Base-by-base conservation (phyloP, 2,329 filamentous ascomycete genomes). In the Aspergillus sp. region DNA sequence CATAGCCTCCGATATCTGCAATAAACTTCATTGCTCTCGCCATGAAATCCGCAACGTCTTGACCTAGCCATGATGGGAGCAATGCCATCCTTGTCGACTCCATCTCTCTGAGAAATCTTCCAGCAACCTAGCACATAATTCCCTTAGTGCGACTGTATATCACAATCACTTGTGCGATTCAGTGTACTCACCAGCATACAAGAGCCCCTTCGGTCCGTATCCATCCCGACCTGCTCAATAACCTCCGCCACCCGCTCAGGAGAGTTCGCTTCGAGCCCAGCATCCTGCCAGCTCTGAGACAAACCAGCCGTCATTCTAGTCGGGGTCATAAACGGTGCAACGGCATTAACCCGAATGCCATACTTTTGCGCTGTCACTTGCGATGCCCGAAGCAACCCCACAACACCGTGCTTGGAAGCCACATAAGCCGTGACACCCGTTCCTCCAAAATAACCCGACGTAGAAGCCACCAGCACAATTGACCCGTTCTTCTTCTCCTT, bases 311-410 rank as follows among this genome's bases (percentile, higher is more conserved):
- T 77, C 17, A 82, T 76, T 47, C 77, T 73, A 13, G 80, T 82
- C 3, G 79, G 77, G 0, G 80, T 82, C 10, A 81, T 74, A 68
- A 80, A 83, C 1, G 81, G 80, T 8, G 79, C 81, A n/a, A 83
- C 71, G 4, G 76, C 78, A 63, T 82, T 82, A 17, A 78, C 72
- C 11, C 79, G 68, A 3, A 82, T 73, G 13, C 70, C 67, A 23
- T 76, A 70, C 47, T 72, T 64, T 2, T 67, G 62, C 1, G 80
- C 76, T 11, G 66, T 67, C 2, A 54, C 47, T 60, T 80, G 77
- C 8, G 73, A 77, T 4, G 75, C 68, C 2, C 79, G 73, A 5
- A 76, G 67, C 1, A 80, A 68, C 0, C 78, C 78, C 0, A 79
- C 66, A 2, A 80, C 68, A 1, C 75, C 78, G 48, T 80, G 78